Evolutionary conservation across 208 protist species (phyloP).

Genomic region (Crithidia expoeki): DNA sequence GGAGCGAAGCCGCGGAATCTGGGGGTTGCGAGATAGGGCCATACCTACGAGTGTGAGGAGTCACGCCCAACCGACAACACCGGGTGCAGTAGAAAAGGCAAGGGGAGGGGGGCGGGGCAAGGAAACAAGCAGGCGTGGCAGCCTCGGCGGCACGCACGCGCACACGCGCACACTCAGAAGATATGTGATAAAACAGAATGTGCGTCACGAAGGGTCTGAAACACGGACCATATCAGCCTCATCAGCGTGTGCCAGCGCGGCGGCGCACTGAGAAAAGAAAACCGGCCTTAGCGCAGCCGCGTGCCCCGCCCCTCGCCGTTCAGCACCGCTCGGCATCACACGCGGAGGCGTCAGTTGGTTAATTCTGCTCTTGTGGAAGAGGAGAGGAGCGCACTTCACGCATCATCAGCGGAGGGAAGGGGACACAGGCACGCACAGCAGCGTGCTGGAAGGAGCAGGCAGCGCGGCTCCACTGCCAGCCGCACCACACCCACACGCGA

Average conservation of each 20-base stretch:
- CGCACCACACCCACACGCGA: too few species aligned
- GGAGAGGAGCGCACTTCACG: slow-evolving; percentile 50
- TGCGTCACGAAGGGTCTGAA: slow-evolving; percentile 74
- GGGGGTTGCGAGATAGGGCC: slow-evolving; percentile 49
- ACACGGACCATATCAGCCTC: too few species aligned
- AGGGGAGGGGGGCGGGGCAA: not conserved
- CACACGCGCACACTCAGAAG: slow-evolving; percentile 42
- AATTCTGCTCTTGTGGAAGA: slow-evolving; percentile 55
- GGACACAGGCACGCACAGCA: slow-evolving; percentile 1
- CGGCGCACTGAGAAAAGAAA: too few species aligned
- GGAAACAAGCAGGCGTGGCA: not conserved
- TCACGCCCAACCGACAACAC: slow-evolving; percentile 55
- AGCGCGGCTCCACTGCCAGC: too few species aligned
- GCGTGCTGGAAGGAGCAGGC: too few species aligned
- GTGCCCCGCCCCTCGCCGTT: too few species aligned
- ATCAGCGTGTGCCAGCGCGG: too few species aligned
- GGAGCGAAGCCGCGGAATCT: slow-evolving; percentile 10
- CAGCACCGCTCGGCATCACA: slow-evolving; percentile 29
- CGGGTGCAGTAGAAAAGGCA: not conserved
- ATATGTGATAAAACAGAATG: slow-evolving; percentile 57
- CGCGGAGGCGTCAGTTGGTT: slow-evolving; percentile 37
- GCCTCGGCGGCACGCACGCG: not conserved
- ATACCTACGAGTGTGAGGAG: slow-evolving; percentile 13
- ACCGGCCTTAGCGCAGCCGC: too few species aligned
- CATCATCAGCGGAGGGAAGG: slow-evolving; percentile 38